phyloP scores from a whole-genome alignment of 768 basidiomycete species.

The Tephrocybe rancida region DNA sequence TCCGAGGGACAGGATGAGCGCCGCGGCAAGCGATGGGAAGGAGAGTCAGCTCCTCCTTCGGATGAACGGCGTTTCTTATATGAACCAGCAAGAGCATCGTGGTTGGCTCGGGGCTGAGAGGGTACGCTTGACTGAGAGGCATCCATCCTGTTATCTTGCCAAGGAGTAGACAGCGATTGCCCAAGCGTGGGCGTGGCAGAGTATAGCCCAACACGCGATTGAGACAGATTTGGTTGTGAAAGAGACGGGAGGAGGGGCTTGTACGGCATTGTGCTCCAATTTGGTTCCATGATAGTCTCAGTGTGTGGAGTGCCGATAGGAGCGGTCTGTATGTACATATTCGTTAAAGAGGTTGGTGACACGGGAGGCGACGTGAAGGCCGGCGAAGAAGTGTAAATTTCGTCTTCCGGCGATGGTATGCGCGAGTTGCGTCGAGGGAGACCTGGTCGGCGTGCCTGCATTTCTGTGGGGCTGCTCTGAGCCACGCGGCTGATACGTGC shows the following conservation, averaged over 20 bases:
- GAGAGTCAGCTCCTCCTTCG: background rate
- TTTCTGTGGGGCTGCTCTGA: slow-evolving; percentile 35
- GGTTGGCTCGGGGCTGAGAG: background rate
- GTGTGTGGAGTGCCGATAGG: slow-evolving; percentile 4
- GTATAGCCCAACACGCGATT: background rate
- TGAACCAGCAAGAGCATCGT: background rate
- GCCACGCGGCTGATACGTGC: slow-evolving; percentile 35
- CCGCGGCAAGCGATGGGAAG: slow-evolving; percentile 15
- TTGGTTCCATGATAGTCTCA: slow-evolving; percentile 3
- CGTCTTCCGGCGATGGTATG: slow-evolving; percentile 39
- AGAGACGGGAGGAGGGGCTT: slow-evolving; percentile 10
- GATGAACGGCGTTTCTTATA: background rate
- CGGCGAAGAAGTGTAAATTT: slow-evolving; percentile 20
- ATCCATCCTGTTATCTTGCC: slow-evolving; percentile 4
- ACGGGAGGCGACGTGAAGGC: slow-evolving; percentile 22
- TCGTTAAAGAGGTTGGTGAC: slow-evolving; percentile 16
- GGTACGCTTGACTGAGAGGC: background rate
- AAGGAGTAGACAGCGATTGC: background rate
- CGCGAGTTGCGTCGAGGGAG: slow-evolving; percentile 34
- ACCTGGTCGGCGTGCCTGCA: slow-evolving; percentile 29
- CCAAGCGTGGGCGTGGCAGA: background rate
- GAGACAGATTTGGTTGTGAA: slow-evolving; percentile 6
- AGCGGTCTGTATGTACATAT: slow-evolving; percentile 10
- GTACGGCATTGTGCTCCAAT: slow-evolving; percentile 11
- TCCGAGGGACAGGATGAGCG: slow-evolving; percentile 24